phyloP scores from a whole-genome alignment of 768 basidiomycete genomes.

The Mrakia blollopis region DNA sequence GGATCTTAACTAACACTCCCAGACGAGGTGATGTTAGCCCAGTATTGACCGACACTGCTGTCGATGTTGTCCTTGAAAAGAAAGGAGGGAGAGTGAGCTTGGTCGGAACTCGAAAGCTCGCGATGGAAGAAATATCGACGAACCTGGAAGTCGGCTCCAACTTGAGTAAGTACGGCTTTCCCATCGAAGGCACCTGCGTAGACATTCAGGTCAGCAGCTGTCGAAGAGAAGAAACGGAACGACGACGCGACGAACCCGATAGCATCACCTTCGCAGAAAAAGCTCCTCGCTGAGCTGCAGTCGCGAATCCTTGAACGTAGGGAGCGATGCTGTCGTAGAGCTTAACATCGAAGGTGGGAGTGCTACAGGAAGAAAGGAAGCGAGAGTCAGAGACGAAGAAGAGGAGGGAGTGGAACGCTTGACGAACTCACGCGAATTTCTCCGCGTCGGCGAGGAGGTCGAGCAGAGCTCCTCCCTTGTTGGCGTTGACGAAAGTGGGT shows the following conservation, averaged over 20 bases:
- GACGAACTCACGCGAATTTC: slow-evolving; percentile 6
- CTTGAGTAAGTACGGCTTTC: slow-evolving; percentile 33
- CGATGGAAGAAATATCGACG: not conserved
- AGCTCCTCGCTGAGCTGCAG: slow-evolving; percentile 29
- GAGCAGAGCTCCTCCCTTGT: slow-evolving; percentile 5
- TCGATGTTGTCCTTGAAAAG: not conserved
- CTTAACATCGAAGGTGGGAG: slow-evolving; percentile 31
- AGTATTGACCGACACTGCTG: slow-evolving; percentile 35
- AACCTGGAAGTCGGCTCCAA: slow-evolving; percentile 35
- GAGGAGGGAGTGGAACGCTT: not conserved
- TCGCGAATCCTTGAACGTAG: slow-evolving; percentile 32
- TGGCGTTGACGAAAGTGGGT: slow-evolving; percentile 33
- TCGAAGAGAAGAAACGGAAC: not conserved
- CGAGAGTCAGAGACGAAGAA: not conserved
- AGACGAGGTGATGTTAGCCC: slow-evolving; percentile 33
- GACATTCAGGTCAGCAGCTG: not conserved
- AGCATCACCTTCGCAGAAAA: slow-evolving; percentile 34
- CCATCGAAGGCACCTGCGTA: slow-evolving; percentile 28
- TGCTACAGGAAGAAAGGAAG: not conserved
- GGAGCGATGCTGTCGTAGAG: slow-evolving; percentile 37
- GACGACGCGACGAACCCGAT: not conserved
- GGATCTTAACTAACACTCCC: slow-evolving; percentile 34
- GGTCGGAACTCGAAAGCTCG: too few relatives aligned
- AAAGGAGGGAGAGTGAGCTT: not conserved
- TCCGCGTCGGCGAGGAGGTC: slow-evolving; percentile 22